Evolutionary conservation across 257 asterid species (phyloP).

Genomic region (Petunia axillaris): DNA sequence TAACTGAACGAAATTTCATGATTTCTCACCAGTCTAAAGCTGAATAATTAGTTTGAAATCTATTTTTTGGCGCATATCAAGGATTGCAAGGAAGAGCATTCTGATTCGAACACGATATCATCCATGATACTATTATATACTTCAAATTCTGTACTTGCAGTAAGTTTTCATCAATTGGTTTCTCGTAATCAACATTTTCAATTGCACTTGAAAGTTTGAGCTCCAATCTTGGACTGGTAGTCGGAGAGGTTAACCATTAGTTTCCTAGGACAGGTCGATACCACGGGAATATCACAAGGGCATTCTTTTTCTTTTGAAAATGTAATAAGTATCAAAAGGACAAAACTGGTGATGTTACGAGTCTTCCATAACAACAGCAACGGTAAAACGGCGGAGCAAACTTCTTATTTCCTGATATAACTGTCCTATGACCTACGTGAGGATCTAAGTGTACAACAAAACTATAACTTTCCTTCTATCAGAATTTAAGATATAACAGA

Average conservation of each 20-base stretch:
- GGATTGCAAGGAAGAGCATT: not conserved
- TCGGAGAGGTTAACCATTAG: not conserved
- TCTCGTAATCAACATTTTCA: too few relatives aligned
- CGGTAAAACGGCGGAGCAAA: not conserved
- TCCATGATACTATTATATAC: too few relatives aligned
- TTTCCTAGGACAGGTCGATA: not conserved
- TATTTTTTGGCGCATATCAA: not conserved
- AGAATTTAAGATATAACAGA: not conserved
- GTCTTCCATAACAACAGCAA: not conserved
- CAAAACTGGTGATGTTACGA: not conserved
- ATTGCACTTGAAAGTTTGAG: too few relatives aligned
- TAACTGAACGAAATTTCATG: not conserved
- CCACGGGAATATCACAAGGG: not conserved
- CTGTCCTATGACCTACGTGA: not conserved
- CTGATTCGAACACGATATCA: not conserved
- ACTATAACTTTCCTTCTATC: not conserved
- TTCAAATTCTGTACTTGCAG: too few relatives aligned
- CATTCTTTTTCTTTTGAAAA: too few relatives aligned
- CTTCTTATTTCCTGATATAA: not conserved
- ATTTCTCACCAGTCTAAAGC: not conserved
- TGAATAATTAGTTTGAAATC: not conserved
- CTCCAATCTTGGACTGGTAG: too few relatives aligned
- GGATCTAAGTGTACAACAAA: not conserved
- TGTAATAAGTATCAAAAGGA: too few relatives aligned
- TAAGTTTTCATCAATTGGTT: too few relatives aligned